Base-by-base conservation (phyloP, 441 rosid species). In the Bruguiera hainesii region DNA sequence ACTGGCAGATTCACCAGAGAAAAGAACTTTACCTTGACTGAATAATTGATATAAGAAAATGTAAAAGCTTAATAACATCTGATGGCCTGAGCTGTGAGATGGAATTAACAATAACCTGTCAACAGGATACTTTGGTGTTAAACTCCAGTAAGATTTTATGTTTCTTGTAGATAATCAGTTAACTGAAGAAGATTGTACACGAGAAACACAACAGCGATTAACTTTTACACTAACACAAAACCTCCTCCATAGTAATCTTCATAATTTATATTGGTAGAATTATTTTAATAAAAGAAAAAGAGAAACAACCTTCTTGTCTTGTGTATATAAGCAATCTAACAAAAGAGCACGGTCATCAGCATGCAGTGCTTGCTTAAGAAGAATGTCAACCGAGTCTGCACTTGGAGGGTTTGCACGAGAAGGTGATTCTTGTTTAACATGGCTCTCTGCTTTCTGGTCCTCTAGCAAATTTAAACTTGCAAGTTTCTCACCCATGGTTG, bases 401-500 rank as follows among this genome's bases (percentile, higher is more conserved):
- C 86, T 89, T 28, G 98, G 95, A 71, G 89, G 93, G 82, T 85
- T 87, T 33, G 69, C 67, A 6, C 1, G 72, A 74, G 79, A 71
- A 63, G 79, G 62, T 58, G 75, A 65, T 29, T 72, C 93, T 58
- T 64, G 53, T 66, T 66, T 52, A 68, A 80, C 81, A 25, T 23
- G 60, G 76, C 6, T 71, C 61, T 30, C 76, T 69, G 67, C 29
- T 50, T 77, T 71, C 33, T 70, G 82, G 50, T 64, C 75, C 23
- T 80, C 80, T 55, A 78, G 69, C 66, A 88, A 68, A 71, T 79
- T 82, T 66, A 92, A 82, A 74, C 78, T 76, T 60, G 79, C 89
- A 48, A 95, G 89, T 68, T 85, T 90, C 76, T 95, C 98, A 53
- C 95, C 98, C 82, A 95, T 92, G 25, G 98, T 92, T 6, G 89